phyloP scores from a whole-genome alignment of 139 green algal species.

The Yamagishiella unicocca region DNA sequence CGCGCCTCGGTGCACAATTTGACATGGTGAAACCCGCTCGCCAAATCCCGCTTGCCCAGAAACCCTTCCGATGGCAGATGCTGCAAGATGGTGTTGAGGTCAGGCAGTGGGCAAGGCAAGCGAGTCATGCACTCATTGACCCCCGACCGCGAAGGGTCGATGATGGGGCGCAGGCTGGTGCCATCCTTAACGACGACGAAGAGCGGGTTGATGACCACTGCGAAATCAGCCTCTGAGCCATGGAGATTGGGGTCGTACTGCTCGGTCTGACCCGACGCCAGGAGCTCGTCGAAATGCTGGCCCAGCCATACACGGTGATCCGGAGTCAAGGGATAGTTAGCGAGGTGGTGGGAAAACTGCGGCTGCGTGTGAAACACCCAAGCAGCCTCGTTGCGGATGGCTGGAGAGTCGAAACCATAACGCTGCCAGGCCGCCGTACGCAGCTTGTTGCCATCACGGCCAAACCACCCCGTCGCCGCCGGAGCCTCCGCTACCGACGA shows the following conservation, averaged over 20 bases:
- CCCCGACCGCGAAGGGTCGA: neutral
- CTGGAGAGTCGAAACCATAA: neutral
- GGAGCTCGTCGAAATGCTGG: neutral
- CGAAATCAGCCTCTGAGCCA: neutral
- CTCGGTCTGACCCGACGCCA: neutral
- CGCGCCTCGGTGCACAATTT: neutral
- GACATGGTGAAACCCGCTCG: constrained; percentile 21
- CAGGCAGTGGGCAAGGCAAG: constrained; percentile 33
- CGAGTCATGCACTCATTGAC: constrained; percentile 17
- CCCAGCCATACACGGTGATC: neutral
- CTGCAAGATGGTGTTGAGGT: neutral
- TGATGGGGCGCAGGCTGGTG: neutral
- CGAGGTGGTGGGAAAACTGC: neutral
- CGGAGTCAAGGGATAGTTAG: neutral
- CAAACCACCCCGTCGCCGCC: too few species aligned
- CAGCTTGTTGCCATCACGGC: neutral
- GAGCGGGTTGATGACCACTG: constrained; percentile 5
- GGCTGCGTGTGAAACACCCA: neutral
- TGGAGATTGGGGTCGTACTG: neutral
- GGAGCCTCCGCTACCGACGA: too few species aligned
- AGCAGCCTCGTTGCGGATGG: neutral
- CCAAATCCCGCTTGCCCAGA: constrained; percentile 25
- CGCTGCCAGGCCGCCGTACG: neutral
- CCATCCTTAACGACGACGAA: neutral
- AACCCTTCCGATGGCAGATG: neutral